These are phyloP conservation scores for Arabidopsis arenosa DNA, from an alignment of 345 rosid genomes.

Conservation along the genomic window DNA sequence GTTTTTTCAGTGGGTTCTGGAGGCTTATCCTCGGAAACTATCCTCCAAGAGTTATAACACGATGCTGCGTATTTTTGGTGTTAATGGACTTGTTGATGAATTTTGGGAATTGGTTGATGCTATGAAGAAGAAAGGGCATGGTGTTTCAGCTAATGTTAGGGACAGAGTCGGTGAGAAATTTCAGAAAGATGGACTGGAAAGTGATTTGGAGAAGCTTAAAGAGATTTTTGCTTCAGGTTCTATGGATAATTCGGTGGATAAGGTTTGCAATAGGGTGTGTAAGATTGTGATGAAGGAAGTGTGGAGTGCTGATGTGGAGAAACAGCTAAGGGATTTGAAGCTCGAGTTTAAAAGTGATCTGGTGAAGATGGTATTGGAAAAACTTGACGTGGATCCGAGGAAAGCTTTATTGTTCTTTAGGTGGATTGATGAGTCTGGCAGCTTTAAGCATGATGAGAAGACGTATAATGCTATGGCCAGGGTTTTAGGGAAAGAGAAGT, in stretches of 20 bases:
- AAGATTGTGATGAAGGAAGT: constrained; percentile 70
- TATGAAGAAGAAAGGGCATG: constrained; percentile 86
- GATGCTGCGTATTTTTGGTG: constrained; percentile 71
- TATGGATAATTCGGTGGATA: constrained; percentile 57
- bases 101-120: constrained; percentile 73
- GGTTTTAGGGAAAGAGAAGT: constrained; percentile 81
- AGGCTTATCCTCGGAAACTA: constrained; percentile 50
- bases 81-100: constrained; percentile 61
- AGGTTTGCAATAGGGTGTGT: constrained; percentile 60
- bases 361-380: constrained; percentile 66
- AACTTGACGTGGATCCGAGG: constrained; percentile 66
- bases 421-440: constrained; percentile 73
- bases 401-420: constrained; percentile 75
- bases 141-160: constrained; percentile 66
- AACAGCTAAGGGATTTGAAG: constrained; percentile 53
- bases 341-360: constrained; percentile 50
- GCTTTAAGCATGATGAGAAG: constrained; percentile 57
- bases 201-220: constrained; percentile 65
- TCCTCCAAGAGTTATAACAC: constrained; percentile 69
- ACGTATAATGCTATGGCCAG: constrained; percentile 78
- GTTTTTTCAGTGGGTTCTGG: constrained; percentile 72
- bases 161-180: constrained; percentile 63
- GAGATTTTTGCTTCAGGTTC: constrained; percentile 73
- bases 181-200: constrained; percentile 58
- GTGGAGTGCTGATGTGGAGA: constrained; percentile 74